Conservation (phyloP, 2,329 filamentous ascomycete species). For the Lachnellula cervina region DNA sequence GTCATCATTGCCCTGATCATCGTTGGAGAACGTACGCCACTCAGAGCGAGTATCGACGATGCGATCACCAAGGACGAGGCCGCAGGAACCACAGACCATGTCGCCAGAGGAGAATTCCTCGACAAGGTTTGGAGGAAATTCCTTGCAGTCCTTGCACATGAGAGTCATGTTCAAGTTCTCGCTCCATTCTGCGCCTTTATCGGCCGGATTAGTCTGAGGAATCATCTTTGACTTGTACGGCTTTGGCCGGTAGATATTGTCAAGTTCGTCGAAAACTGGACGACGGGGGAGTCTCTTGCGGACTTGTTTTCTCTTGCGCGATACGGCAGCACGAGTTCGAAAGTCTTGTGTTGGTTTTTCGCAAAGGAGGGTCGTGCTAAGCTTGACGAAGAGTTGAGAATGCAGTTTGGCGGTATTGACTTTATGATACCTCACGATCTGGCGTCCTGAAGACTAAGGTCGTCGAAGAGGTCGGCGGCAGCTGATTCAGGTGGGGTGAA, state of each 20-base stretch:
- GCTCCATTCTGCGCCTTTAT: slow-evolving; percentile 23
- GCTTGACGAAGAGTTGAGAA: slow-evolving; percentile 65
- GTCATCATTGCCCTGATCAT: slow-evolving; percentile 93
- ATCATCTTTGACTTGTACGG: slow-evolving; percentile 45
- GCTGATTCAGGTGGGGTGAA: neutral
- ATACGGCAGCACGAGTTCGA: slow-evolving; percentile 26
- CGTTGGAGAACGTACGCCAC: slow-evolving; percentile 98
- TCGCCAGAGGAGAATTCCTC: slow-evolving; percentile 92
- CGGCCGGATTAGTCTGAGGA: slow-evolving; percentile 29
- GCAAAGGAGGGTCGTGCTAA: slow-evolving; percentile 42
- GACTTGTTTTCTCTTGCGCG: slow-evolving; percentile 29
- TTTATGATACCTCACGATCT: slow-evolving; percentile 3
- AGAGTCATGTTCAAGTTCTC: slow-evolving; percentile 84
- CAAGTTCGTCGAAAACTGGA: slow-evolving; percentile 37
- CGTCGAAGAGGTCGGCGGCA: slow-evolving; percentile 17
- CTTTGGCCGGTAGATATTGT: slow-evolving; percentile 41
- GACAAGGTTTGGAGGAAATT: slow-evolving; percentile 84
- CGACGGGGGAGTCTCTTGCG: slow-evolving; percentile 36
- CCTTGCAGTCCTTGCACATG: slow-evolving; percentile 86
- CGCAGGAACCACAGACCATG: slow-evolving; percentile 88
- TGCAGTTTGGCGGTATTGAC: slow-evolving; percentile 59
- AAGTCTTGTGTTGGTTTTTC: slow-evolving; percentile 31
- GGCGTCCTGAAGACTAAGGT: slow-evolving; percentile 3
- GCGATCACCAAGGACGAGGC: slow-evolving; percentile 81
- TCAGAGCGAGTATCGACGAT: slow-evolving; percentile 95